Evolutionary conservation across 2,329 filamentous ascomycete genomes (phyloP).

Genomic region (Tricladium varicosporioides): DNA sequence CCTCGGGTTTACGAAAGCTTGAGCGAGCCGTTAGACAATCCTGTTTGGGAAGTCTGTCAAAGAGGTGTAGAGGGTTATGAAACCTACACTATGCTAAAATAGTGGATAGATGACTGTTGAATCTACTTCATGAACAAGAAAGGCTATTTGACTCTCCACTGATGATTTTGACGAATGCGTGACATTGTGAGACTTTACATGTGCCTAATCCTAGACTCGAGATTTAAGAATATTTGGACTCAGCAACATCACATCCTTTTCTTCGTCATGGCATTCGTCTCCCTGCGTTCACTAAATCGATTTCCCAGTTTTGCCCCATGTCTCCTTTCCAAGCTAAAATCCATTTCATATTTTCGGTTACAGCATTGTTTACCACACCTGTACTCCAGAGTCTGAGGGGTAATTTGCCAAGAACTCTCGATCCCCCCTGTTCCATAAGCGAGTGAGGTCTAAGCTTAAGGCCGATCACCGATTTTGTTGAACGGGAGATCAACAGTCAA

Average conservation of each 20-base stretch:
- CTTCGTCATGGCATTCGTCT: too few species aligned
- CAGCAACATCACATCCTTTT: too few species aligned
- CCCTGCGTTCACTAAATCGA: too few species aligned
- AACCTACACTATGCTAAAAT: background rate
- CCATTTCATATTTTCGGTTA: too few species aligned
- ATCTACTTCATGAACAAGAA: slow-evolving; percentile 7
- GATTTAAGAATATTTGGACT: too few species aligned
- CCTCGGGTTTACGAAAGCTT: slow-evolving; percentile 4
- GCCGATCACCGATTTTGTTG: background rate
- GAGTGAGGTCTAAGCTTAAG: background rate
- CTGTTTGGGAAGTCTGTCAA: background rate
- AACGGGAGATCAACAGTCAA: background rate
- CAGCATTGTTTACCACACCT: too few species aligned
- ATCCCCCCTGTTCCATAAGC: background rate
- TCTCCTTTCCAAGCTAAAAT: too few species aligned
- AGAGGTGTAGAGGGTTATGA: slow-evolving; percentile 1
- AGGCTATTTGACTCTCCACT: background rate
- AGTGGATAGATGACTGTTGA: slow-evolving; percentile 12
- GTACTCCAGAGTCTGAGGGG: too few species aligned
- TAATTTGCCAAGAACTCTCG: background rate
- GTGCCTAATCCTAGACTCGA: background rate
- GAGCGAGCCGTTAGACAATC: slow-evolving; percentile 11
- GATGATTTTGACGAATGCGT: background rate
- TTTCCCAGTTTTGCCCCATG: too few species aligned
- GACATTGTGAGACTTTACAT: background rate